phyloP scores from a whole-genome alignment of 2,329 filamentous ascomycete genomes.

The Leptographium radiaticola region DNA sequence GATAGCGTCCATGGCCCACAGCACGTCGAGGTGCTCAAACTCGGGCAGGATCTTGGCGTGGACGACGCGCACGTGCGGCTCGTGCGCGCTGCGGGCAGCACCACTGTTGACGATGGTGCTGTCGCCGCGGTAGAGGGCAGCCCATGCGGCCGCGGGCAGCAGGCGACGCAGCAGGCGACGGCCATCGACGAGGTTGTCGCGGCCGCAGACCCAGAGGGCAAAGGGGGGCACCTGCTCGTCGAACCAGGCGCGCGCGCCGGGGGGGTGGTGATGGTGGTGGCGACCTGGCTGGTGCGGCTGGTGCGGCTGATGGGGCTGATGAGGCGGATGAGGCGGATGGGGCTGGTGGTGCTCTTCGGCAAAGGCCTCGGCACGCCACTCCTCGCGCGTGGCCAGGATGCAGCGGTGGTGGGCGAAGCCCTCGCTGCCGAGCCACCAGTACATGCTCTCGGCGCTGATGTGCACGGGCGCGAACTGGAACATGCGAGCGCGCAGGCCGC shows the following conservation, averaged over 20 bases:
- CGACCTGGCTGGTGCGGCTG: conserved; percentile 16
- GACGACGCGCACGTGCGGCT: conserved; percentile 70
- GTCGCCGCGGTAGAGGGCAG: neutral
- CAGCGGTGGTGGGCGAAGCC: conserved; percentile 73
- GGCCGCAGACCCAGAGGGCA: conserved; percentile 77
- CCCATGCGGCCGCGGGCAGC: conserved; percentile 24
- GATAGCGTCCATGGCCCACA: conserved; percentile 85
- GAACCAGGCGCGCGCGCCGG: conserved; percentile 60
- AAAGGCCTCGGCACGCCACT: conserved; percentile 46
- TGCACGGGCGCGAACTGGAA: conserved; percentile 91
- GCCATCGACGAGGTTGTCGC: conserved; percentile 77
- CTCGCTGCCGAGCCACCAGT: conserved; percentile 87
- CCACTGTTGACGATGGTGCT: neutral
- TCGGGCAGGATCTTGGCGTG: conserved; percentile 72
- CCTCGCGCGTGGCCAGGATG: conserved; percentile 67
- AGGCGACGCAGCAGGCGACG: conserved; percentile 60
- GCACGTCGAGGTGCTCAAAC: conserved; percentile 88
- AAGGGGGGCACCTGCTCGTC: conserved; percentile 66
- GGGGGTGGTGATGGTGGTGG: conserved; percentile 22
- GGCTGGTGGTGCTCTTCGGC: conserved; percentile 12
- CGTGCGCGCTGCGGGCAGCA: conserved; percentile 37
- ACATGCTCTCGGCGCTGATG: conserved; percentile 79
- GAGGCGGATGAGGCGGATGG: neutral
- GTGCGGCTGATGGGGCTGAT: conserved; percentile 9
- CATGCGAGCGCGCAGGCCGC: conserved; percentile 62